Percentiles rank a stretch among this genome's conserved stretches.
Conservation (phyloP, 768 basidiomycete genomes). For the Lactifluus piperatus region DNA sequence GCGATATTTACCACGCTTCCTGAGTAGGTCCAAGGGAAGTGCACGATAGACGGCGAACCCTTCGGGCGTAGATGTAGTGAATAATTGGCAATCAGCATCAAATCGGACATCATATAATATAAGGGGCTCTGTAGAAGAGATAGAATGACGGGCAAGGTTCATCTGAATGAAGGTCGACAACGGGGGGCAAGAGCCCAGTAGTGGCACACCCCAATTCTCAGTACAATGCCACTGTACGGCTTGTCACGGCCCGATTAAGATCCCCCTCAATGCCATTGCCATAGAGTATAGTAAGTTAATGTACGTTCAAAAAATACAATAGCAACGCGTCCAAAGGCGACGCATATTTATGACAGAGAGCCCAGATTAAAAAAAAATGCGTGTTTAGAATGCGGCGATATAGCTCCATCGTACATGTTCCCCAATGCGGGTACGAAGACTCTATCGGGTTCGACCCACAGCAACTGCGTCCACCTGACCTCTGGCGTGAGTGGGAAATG, state of each 20-base stretch:
- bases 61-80: conserved; percentile 68
- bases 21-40: conserved; percentile 66
- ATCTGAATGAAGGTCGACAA: conserved; percentile 35
- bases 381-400: not conserved
- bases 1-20: conserved; percentile 60
- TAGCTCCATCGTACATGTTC: not conserved
- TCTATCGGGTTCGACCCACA: conserved; percentile 17
- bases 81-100: conserved; percentile 72
- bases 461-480: conserved; percentile 21
- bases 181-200: conserved; percentile 12
- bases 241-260: conserved; percentile 6
- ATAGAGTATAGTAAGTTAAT: not conserved
- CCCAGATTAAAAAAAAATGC: conserved; percentile 1
- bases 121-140: conserved; percentile 66
- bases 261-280: not conserved
- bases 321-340: conserved; percentile 7
- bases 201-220: not conserved
- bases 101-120: conserved; percentile 72
- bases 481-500: conserved; percentile 14
- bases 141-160: conserved; percentile 82
- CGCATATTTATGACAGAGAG: not conserved
- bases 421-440: not conserved
- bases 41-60: conserved; percentile 80
- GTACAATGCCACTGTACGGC: not conserved
- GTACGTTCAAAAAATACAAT: conserved; percentile 1